Evolutionary conservation across 148 eudicot genomes (phyloP).

Genomic region (Amaranthus cruentus): DNA sequence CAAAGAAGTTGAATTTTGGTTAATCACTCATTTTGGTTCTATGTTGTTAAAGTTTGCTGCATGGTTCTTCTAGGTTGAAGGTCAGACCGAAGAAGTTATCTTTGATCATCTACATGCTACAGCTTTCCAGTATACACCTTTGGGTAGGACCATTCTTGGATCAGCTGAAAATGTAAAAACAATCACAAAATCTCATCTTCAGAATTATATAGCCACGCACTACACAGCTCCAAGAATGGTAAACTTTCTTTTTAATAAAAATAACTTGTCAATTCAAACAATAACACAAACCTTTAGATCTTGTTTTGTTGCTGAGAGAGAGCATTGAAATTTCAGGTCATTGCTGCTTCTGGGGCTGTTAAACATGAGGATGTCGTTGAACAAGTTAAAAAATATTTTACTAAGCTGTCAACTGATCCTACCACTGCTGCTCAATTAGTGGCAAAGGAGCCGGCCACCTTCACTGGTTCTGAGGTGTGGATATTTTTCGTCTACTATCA

Average conservation of each 20-base stretch:
- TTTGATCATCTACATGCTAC: conserved; percentile 95
- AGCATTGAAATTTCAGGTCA: conserved; percentile 43
- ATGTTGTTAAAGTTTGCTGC: background rate
- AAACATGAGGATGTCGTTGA: conserved; percentile 82
- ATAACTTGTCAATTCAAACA: background rate
- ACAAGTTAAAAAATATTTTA: conserved; percentile 60
- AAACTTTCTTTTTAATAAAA: background rate
- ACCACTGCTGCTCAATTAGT: conserved; percentile 70
- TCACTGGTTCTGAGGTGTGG: conserved; percentile 94
- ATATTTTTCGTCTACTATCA: background rate
- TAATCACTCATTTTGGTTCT: no score
- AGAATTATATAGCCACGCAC: conserved; percentile 73
- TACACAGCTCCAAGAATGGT: conserved; percentile 92
- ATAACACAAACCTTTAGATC: background rate
- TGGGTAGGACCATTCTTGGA: conserved; percentile 93
- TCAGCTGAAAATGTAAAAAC: conserved; percentile 72
- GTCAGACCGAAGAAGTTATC: conserved; percentile 83
- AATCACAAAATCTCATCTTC: conserved; percentile 62
- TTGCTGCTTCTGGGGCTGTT: conserved; percentile 86
- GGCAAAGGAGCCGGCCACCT: conserved; percentile 64
- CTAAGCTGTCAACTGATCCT: conserved; percentile 64
- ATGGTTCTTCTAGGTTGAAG: conserved; percentile 55
- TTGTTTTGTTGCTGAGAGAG: background rate
- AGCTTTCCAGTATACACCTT: conserved; percentile 84
- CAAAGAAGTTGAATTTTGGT: no score